These are phyloP conservation scores for Beauveria rudraprayagi DNA, from an alignment of 2,329 filamentous ascomycete species.

Conservation along the genomic window DNA sequence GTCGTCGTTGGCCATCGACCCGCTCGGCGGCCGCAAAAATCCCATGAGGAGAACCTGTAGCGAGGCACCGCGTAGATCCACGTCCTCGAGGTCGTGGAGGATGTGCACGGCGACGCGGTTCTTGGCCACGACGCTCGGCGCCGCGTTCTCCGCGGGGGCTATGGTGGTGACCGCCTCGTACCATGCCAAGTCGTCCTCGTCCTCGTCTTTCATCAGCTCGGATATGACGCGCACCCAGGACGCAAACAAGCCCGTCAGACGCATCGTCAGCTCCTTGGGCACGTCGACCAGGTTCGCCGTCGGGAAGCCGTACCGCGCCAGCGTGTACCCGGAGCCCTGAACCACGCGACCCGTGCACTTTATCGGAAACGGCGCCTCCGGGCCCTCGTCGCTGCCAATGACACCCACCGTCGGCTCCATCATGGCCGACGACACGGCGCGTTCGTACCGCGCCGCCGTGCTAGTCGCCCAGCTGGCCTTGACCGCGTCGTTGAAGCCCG, in stretches of 20 bases:
- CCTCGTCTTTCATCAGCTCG: slow-evolving; percentile 13
- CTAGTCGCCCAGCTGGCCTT: slow-evolving; percentile 29
- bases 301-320: slow-evolving; percentile 36
- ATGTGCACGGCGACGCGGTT: slow-evolving; percentile 47
- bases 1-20: neutral
- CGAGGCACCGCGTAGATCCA: slow-evolving; percentile 32
- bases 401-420: slow-evolving; percentile 28
- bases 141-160: slow-evolving; percentile 38
- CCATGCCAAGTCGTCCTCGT: slow-evolving; percentile 38
- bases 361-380: slow-evolving; percentile 44
- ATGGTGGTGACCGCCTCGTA: slow-evolving; percentile 51
- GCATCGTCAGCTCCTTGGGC: slow-evolving; percentile 42
- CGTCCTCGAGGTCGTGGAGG: slow-evolving; percentile 40
- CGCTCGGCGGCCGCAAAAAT: slow-evolving; percentile 35
- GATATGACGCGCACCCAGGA: slow-evolving; percentile 48
- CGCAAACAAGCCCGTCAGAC: slow-evolving; percentile 54
- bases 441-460: slow-evolving; percentile 29
- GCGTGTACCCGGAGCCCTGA: slow-evolving; percentile 33
- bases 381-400: slow-evolving; percentile 43
- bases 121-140: slow-evolving; percentile 38
- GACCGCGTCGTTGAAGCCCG: slow-evolving; percentile 19
- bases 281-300: slow-evolving; percentile 47
- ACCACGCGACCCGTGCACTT: slow-evolving; percentile 41
- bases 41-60: slow-evolving; percentile 54
- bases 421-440: slow-evolving; percentile 23